Conservation (phyloP, 164 flowering plant species). For the Liquidambar formosana region DNA sequence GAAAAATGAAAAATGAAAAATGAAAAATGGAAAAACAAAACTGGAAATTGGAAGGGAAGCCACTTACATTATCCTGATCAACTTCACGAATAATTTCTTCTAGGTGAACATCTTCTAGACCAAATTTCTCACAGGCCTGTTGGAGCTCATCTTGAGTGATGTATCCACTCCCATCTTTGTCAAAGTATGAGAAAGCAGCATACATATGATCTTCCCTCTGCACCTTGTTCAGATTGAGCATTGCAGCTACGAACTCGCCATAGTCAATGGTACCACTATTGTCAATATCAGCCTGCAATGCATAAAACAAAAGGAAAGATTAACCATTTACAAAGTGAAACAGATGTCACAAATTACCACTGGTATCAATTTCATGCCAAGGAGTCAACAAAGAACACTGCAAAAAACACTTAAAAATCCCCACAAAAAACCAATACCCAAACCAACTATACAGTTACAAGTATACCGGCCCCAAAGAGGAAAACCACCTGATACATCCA, state of each 20-base stretch:
- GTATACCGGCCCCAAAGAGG: too few relatives aligned
- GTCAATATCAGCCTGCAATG: slow-evolving; percentile 60
- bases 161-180: slow-evolving; percentile 81
- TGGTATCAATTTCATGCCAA: too few relatives aligned
- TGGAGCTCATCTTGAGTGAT: slow-evolving; percentile 77
- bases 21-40: neutral
- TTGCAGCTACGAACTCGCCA: slow-evolving; percentile 69
- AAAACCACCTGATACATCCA: too few relatives aligned
- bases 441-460: too few relatives aligned
- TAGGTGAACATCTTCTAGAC: slow-evolving; percentile 41
- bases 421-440: too few relatives aligned
- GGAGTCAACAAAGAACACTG: too few relatives aligned
- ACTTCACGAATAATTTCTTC: slow-evolving; percentile 72
- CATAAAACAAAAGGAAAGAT: neutral
- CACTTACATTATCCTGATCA: slow-evolving; percentile 67
- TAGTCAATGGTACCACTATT: slow-evolving; percentile 76
- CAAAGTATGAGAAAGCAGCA: slow-evolving; percentile 75
- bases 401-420: too few relatives aligned
- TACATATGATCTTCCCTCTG: slow-evolving; percentile 66
- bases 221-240: slow-evolving; percentile 65
- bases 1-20: neutral
- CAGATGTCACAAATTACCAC: too few relatives aligned
- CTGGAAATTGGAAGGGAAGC: neutral
- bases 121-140: slow-evolving; percentile 67
- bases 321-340: neutral